A percentile compares a stretch with the other conserved stretches of the same genome.
These are phyloP conservation scores for Mariannaea elegans DNA, from an alignment of 2,329 filamentous ascomycete genomes.

Conservation along the genomic window DNA sequence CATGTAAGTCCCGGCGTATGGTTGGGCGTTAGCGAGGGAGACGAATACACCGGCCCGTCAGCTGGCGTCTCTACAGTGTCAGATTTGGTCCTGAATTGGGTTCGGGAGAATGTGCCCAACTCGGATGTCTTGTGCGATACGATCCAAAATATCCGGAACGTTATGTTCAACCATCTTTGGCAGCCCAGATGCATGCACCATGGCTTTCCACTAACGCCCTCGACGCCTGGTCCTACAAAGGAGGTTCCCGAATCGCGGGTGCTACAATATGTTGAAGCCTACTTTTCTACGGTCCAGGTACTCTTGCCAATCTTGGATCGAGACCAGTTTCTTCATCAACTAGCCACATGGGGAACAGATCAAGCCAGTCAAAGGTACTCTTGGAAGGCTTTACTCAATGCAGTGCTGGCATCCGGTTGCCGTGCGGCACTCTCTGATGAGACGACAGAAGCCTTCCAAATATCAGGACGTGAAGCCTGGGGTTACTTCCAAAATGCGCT, in stretches of 20 bases:
- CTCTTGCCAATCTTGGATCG: background rate
- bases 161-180: background rate
- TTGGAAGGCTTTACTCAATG: constrained; percentile 8
- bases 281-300: background rate
- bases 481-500: constrained; percentile 4
- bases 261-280: background rate
- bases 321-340: background rate
- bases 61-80: constrained; percentile 9
- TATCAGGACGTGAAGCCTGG: constrained; percentile 4
- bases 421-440: constrained; percentile 14
- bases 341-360: background rate
- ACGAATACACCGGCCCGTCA: constrained; percentile 19
- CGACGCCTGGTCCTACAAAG: background rate
- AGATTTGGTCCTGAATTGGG: constrained; percentile 8
- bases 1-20: background rate
- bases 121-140: background rate
- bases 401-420: constrained; percentile 10
- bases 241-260: background rate
- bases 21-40: constrained; percentile 1
- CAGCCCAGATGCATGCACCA: background rate
- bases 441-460: constrained; percentile 1
- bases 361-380: background rate
- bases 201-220: background rate
- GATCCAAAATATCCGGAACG: constrained; percentile 1
- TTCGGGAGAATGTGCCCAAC: background rate